These are phyloP conservation scores for Sordaria brevicollis DNA, from an alignment of 495 filamentous ascomycete species.

Conservation along the genomic window DNA sequence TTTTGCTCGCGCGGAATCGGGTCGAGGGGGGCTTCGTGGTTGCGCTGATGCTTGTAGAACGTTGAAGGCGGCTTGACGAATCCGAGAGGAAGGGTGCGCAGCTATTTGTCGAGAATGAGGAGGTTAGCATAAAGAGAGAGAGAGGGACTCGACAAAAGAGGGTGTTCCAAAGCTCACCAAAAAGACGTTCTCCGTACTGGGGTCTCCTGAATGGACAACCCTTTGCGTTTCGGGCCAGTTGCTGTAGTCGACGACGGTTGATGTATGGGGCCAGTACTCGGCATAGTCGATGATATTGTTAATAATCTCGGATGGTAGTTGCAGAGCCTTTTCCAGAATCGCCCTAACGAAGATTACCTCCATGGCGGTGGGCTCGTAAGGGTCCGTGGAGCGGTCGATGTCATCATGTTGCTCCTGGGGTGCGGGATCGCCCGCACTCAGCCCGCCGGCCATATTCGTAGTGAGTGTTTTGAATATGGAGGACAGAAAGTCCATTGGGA, in stretches of 20 bases:
- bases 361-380: slow-evolving; percentile 21
- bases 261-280: slow-evolving; percentile 59
- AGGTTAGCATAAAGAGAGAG: background rate
- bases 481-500: background rate
- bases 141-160: background rate
- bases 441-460: background rate
- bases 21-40: background rate
- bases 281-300: slow-evolving; percentile 57
- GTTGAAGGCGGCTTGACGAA: slow-evolving; percentile 19
- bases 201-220: slow-evolving; percentile 5
- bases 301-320: slow-evolving; percentile 53
- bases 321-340: slow-evolving; percentile 27
- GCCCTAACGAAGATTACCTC: slow-evolving; percentile 38
- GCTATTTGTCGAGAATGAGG: slow-evolving; percentile 11
- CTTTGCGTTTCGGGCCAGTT: background rate
- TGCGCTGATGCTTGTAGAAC: slow-evolving; percentile 1
- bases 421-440: slow-evolving; percentile 8
- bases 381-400: background rate
- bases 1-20: slow-evolving; percentile 6
- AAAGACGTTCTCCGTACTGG: slow-evolving; percentile 22
- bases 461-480: background rate
- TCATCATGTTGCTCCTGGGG: slow-evolving; percentile 8
- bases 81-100: slow-evolving; percentile 33
- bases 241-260: slow-evolving; percentile 16
- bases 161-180: slow-evolving; percentile 20